Percentiles rank a stretch among this genome's conserved stretches.
Evolutionary conservation across 139 green algal genomes (phyloP).

Genomic region (Chlamydomonas schloesseri): DNA sequence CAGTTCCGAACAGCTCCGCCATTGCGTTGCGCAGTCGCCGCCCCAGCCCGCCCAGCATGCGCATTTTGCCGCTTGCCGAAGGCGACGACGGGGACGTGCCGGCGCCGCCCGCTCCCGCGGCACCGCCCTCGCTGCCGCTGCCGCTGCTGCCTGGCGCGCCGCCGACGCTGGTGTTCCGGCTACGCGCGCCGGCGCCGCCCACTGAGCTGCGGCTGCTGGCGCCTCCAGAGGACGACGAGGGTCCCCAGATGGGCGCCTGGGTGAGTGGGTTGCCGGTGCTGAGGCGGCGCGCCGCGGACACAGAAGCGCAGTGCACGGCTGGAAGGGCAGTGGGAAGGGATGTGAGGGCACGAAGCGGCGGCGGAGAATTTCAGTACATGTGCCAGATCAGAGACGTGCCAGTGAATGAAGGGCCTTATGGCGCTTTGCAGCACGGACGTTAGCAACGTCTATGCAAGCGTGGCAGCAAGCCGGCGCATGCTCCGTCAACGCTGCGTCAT

Average conservation of each 20-base stretch:
- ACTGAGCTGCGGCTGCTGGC: background rate
- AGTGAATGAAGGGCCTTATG: no score
- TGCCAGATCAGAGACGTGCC: no score
- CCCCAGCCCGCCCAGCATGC: background rate
- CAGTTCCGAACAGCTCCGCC: background rate
- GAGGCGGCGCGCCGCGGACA: slow-evolving; percentile 83
- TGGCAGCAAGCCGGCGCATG: no score
- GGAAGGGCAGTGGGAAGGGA: no score
- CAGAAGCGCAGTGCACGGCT: slow-evolving; percentile 89
- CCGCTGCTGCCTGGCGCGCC: background rate
- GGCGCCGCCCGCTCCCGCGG: background rate
- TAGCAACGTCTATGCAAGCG: no score
- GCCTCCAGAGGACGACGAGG: no score
- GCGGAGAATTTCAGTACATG: no score
- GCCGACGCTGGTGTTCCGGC: background rate
- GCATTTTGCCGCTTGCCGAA: background rate
- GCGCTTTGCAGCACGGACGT: no score
- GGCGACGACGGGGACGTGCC: background rate
- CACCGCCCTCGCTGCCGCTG: background rate
- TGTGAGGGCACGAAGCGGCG: no score
- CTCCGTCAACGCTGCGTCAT: no score
- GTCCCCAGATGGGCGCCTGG: slow-evolving; percentile 24
- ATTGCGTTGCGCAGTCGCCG: slow-evolving; percentile 18
- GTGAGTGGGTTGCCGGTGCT: slow-evolving; percentile 8
- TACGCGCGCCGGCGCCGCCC: background rate